A percentile compares a stretch with the other conserved stretches of the same genome.
Conservation (phyloP, 116 monocot genomes). For the Iris pallida region DNA sequence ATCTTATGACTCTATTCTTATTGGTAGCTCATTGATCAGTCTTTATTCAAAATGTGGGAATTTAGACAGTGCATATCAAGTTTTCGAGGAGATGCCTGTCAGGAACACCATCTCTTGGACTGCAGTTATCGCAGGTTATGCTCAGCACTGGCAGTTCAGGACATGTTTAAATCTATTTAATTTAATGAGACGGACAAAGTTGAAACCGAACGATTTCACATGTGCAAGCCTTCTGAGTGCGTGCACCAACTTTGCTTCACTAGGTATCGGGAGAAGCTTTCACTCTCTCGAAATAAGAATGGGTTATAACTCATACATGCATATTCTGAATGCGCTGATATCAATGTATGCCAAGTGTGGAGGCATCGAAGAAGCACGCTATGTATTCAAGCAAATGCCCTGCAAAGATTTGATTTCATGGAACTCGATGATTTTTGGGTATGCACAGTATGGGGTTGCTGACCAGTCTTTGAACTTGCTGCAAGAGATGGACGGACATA, state of each 20-base stretch:
- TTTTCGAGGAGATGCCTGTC: constrained; percentile 29
- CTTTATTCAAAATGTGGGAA: constrained; percentile 34
- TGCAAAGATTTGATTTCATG: constrained; percentile 43
- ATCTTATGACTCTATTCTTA: constrained; percentile 6
- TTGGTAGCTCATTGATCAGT: constrained; percentile 40
- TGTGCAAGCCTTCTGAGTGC: constrained; percentile 41
- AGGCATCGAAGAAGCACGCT: constrained; percentile 26
- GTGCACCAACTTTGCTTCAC: constrained; percentile 36
- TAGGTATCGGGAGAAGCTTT: constrained; percentile 38
- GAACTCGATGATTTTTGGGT: constrained; percentile 58
- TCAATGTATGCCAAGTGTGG: constrained; percentile 60
- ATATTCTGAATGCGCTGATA: constrained; percentile 47
- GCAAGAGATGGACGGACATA: constrained; percentile 23
- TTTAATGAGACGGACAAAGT: constrained; percentile 20
- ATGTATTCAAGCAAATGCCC: constrained; percentile 29
- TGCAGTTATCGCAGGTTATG: constrained; percentile 39
- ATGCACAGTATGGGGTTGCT: constrained; percentile 47
- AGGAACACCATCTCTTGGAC: constrained; percentile 41
- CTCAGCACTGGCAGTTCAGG: constrained; percentile 25
- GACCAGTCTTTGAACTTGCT: constrained; percentile 26
- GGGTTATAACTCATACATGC: constrained; percentile 31
- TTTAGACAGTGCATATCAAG: constrained; percentile 20
- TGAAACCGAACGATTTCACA: constrained; percentile 50
- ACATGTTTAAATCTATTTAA: constrained; percentile 29
- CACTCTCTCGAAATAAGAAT: constrained; percentile 28